Percentiles rank a stretch among this genome's conserved stretches.
These are phyloP conservation scores for Corymbia calophylla DNA, from an alignment of 441 rosid species.

Conservation along the genomic window DNA sequence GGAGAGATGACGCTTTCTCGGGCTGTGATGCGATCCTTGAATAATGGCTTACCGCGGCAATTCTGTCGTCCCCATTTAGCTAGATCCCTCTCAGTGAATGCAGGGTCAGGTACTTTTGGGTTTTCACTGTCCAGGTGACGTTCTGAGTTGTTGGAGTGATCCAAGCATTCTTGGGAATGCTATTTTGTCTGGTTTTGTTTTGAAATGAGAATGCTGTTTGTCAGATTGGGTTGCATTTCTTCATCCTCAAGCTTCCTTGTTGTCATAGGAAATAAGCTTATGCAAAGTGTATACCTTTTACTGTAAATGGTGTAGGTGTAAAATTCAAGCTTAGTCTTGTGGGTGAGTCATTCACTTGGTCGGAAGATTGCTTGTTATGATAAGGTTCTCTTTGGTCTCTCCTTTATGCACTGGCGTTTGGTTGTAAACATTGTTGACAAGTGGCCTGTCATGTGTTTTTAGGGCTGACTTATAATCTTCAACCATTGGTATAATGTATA, in stretches of 20 bases:
- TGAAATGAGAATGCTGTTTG: neutral
- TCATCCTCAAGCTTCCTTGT: neutral
- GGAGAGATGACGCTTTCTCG: slow-evolving; percentile 29
- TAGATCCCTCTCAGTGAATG: slow-evolving; percentile 26
- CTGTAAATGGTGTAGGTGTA: neutral
- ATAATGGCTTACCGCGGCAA: slow-evolving; percentile 7
- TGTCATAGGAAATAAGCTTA: neutral
- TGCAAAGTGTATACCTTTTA: neutral
- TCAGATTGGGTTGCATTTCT: neutral
- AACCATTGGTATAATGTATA: neutral
- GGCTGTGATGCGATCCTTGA: slow-evolving; percentile 23
- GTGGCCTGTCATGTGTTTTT: neutral
- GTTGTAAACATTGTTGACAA: neutral
- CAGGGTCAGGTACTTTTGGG: slow-evolving; percentile 22
- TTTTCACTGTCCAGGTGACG: neutral
- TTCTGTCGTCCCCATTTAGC: slow-evolving; percentile 3
- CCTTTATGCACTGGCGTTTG: neutral
- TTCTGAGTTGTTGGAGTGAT: neutral
- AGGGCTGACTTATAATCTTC: neutral
- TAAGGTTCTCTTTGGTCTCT: neutral
- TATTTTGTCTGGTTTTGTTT: neutral
- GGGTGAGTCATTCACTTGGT: neutral
- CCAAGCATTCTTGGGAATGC: neutral
- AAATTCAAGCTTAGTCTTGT: neutral
- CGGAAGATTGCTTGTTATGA: neutral